Evolutionary conservation across 805 yeast species (phyloP).

Genomic region (Barnettozyma botsteinii): DNA sequence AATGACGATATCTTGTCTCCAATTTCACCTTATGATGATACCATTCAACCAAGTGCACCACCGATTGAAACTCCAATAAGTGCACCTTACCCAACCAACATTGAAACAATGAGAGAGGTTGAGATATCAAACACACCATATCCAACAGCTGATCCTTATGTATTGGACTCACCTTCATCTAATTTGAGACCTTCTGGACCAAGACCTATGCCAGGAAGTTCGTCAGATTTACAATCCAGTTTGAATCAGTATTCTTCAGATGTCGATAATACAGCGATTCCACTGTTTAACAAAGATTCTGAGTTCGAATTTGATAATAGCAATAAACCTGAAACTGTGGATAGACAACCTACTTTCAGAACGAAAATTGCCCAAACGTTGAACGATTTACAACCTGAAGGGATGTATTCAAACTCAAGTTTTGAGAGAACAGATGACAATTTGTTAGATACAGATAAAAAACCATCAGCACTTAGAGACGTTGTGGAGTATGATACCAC

Average conservation of each 20-base stretch:
- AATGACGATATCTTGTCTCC: conserved; percentile 2
- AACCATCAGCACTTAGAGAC: conserved; percentile 1
- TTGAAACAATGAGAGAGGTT: neutral
- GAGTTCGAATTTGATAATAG: neutral
- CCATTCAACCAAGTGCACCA: conserved; percentile 1
- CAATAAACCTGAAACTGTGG: conserved; percentile 1
- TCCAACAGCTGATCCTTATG: conserved; percentile 9
- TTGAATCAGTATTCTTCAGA: neutral
- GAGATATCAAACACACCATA: conserved; percentile 15
- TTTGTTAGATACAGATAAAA: neutral
- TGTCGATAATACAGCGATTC: neutral
- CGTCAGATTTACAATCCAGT: neutral
- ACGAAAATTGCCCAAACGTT: conserved; percentile 23
- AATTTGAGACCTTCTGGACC: conserved; percentile 21
- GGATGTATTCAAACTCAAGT: conserved; percentile 12
- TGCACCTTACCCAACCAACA: conserved; percentile 2
- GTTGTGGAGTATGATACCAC: conserved; percentile 3
- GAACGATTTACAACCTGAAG: conserved; percentile 20
- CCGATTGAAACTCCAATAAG: conserved; percentile 5
- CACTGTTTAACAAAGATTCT: neutral
- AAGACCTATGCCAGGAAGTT: conserved; percentile 25
- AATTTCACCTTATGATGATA: neutral
- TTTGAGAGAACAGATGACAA: conserved; percentile 14
- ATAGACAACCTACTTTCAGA: conserved; percentile 22
- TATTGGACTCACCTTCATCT: conserved; percentile 2